phyloP scores from a whole-genome alignment of 306 rosid genomes.

The Oxytropis ochrocephala region DNA sequence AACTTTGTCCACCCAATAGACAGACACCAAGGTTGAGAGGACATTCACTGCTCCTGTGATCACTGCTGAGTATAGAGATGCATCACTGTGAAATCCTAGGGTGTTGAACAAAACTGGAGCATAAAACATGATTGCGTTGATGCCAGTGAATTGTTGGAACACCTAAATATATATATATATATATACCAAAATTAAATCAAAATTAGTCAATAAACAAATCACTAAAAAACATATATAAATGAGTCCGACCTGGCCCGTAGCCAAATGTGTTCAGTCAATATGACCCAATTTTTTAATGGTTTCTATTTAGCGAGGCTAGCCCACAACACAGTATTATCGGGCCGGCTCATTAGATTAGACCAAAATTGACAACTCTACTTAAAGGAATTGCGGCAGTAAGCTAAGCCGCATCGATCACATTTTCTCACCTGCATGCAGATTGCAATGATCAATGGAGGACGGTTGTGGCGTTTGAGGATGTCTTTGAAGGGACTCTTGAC shows the following conservation, averaged over 20 bases:
- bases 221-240: too few species aligned
- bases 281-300: too few species aligned
- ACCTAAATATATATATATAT: conserved; percentile 15
- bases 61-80: conserved; percentile 51
- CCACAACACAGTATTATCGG: too few species aligned
- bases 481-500: conserved; percentile 37
- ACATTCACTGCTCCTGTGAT: conserved; percentile 64
- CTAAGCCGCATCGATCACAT: too few species aligned
- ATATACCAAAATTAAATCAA: neutral
- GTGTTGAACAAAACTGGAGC: conserved; percentile 55
- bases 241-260: too few species aligned
- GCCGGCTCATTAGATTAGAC: too few species aligned
- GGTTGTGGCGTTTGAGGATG: conserved; percentile 38
- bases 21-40: conserved; percentile 47
- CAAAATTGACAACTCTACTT: too few species aligned
- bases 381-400: too few species aligned
- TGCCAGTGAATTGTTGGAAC: conserved; percentile 68
- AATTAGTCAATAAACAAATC: neutral
- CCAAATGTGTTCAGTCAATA: too few species aligned
- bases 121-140: conserved; percentile 61
- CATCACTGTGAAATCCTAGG: conserved; percentile 37
- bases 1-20: conserved; percentile 38
- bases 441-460: conserved; percentile 50
- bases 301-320: too few species aligned
- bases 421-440: conserved; percentile 28